phyloP scores from a whole-genome alignment of 495 filamentous ascomycete genomes.

The Hypoxylon cercidicola region DNA sequence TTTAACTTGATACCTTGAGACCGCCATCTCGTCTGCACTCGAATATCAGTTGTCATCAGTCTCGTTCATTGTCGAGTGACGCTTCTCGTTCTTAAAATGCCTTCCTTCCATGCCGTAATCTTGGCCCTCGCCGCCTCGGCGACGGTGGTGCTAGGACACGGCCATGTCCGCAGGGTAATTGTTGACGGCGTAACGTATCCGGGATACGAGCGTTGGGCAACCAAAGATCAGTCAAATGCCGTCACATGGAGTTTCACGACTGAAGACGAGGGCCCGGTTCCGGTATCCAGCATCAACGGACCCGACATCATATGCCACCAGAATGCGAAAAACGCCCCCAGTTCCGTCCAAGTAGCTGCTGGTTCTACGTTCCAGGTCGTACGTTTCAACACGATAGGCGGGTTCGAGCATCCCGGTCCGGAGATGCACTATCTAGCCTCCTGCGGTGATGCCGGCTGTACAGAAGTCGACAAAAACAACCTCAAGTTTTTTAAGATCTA shows the following conservation, averaged over 20 bases:
- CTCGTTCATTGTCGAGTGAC: not conserved
- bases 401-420: slow-evolving; percentile 58
- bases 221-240: slow-evolving; percentile 51
- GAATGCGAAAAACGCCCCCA: slow-evolving; percentile 47
- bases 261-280: slow-evolving; percentile 63
- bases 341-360: slow-evolving; percentile 45
- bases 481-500: slow-evolving; percentile 81
- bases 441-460: slow-evolving; percentile 73
- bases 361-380: slow-evolving; percentile 50
- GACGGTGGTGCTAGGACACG: slow-evolving; percentile 63
- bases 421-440: slow-evolving; percentile 73
- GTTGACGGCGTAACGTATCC: slow-evolving; percentile 59
- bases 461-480: slow-evolving; percentile 70
- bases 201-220: slow-evolving; percentile 50
- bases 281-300: slow-evolving; percentile 46
- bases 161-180: slow-evolving; percentile 63
- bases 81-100: slow-evolving; percentile 17
- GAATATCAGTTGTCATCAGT: not conserved
- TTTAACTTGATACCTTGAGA: not conserved
- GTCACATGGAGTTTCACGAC: slow-evolving; percentile 60
- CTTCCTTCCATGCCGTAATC: slow-evolving; percentile 33
- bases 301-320: slow-evolving; percentile 57
- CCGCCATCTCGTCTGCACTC: slow-evolving; percentile 1
- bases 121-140: slow-evolving; percentile 56
- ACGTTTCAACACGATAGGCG: slow-evolving; percentile 48